Evolutionary conservation across 495 filamentous ascomycete genomes (phyloP).

Genomic region (Aspergillus sclerotiicarbonarius): DNA sequence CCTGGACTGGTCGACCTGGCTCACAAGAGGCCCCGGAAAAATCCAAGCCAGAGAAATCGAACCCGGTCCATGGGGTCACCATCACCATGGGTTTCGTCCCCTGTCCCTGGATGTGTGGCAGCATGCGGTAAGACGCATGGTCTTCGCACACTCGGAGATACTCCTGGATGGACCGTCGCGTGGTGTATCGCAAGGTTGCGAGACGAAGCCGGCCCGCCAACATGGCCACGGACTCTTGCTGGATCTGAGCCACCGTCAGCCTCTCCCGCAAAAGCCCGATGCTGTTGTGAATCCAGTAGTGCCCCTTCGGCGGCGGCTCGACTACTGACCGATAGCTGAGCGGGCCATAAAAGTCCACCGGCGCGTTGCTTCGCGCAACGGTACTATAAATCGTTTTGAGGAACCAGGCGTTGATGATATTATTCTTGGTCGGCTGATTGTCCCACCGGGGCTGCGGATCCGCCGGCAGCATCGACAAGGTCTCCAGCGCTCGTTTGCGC

Average conservation of each 20-base stretch:
- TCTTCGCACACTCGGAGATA: conserved; percentile 2
- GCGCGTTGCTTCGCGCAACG: neutral
- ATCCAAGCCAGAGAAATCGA: neutral
- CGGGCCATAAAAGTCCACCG: neutral
- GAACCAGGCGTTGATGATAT: conserved; percentile 7
- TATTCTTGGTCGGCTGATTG: conserved; percentile 2
- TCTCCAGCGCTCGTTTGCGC: neutral
- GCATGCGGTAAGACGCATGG: neutral
- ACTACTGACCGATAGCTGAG: neutral
- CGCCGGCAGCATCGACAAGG: neutral
- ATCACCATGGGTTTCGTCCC: neutral
- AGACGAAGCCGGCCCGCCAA: conserved; percentile 1
- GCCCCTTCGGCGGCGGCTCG: neutral
- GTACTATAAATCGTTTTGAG: neutral
- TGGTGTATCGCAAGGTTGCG: neutral
- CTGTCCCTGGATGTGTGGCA: neutral
- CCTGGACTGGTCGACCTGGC: neutral
- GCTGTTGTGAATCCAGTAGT: conserved; percentile 6
- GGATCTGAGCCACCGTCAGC: neutral
- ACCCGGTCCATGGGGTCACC: conserved; percentile 5
- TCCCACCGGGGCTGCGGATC: neutral
- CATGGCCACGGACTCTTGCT: neutral
- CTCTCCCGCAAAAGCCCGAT: neutral
- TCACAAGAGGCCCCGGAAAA: conserved; percentile 2
- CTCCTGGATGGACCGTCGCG: neutral